These are phyloP conservation scores for Alternaria alternata DNA, from an alignment of 2,329 filamentous ascomycete genomes.

Conservation along the genomic window DNA sequence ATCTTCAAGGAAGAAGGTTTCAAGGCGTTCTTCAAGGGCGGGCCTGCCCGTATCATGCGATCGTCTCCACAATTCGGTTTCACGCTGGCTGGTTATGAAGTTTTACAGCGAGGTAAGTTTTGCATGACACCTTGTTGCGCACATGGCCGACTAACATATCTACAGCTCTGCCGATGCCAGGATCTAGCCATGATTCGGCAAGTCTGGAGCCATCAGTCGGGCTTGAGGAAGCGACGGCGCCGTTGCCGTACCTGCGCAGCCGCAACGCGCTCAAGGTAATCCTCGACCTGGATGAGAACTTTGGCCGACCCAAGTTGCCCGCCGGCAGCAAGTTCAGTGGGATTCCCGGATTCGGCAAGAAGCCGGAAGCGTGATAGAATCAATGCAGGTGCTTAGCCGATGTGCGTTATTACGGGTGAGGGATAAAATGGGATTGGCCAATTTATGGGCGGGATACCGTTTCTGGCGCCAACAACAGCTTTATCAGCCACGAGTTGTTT, in stretches of 20 bases:
- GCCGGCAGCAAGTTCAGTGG: constrained; percentile 46
- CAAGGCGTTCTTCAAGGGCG: constrained; percentile 97
- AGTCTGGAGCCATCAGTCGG: constrained; percentile 68
- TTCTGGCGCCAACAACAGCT: constrained; percentile 31
- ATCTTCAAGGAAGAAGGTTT: constrained; percentile 93
- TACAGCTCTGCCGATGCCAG: constrained; percentile 76
- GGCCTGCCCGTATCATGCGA: constrained; percentile 90
- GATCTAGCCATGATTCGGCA: constrained; percentile 62
- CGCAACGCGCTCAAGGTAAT: constrained; percentile 95
- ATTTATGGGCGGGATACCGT: constrained; percentile 28
- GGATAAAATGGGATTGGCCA: constrained; percentile 45
- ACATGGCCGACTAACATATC: neutral
- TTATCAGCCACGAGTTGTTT: constrained; percentile 39
- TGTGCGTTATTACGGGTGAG: constrained; percentile 26
- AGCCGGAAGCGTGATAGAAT: constrained; percentile 34
- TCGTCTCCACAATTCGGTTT: constrained; percentile 98
- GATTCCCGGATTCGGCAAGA: constrained; percentile 49
- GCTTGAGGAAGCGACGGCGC: constrained; percentile 69
- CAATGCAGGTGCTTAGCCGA: constrained; percentile 18
- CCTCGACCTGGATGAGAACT: constrained; percentile 91
- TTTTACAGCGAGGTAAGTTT: constrained; percentile 71
- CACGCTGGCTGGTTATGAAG: constrained; percentile 93
- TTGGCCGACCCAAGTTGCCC: constrained; percentile 75
- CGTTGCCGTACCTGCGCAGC: constrained; percentile 74
- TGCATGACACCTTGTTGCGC: neutral